These are phyloP conservation scores for Curvularia spicifera DNA, from an alignment of 2,329 filamentous ascomycete species.

Conservation along the genomic window DNA sequence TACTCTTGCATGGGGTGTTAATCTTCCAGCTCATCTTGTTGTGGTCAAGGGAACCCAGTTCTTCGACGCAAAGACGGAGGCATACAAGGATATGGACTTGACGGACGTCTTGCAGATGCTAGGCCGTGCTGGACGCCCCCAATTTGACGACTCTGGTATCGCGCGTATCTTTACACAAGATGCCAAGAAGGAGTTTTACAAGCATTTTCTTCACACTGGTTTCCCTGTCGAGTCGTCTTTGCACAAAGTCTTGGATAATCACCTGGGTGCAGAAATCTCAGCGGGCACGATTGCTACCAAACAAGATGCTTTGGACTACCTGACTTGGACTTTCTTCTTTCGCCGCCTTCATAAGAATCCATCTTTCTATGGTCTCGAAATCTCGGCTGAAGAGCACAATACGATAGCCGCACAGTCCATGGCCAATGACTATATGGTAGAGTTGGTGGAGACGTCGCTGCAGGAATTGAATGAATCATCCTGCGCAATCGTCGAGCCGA, in stretches of 20 bases:
- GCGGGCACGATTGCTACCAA: constrained; percentile 92
- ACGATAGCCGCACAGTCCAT: constrained; percentile 82
- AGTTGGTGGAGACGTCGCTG: constrained; percentile 87
- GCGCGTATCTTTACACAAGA: constrained; percentile 98
- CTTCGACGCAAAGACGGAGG: constrained; percentile 97
- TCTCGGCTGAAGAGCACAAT: constrained; percentile 90
- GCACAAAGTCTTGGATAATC: constrained; percentile 96
- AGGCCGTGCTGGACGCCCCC: constrained; percentile 90
- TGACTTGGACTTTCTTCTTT: constrained; percentile 99
- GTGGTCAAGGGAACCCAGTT: constrained; percentile 98
- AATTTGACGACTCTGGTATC: constrained; percentile 95
- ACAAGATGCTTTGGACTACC: constrained; percentile 94
- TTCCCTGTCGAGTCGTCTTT: constrained; percentile 97
- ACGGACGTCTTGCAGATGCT: constrained; percentile 99
- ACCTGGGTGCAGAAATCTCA: constrained; percentile 92
- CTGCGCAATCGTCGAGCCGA: constrained; percentile 82
- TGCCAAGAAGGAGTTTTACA: constrained; percentile 98
- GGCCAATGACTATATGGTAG: constrained; percentile 94
- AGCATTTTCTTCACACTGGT: constrained; percentile 97
- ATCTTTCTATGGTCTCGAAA: constrained; percentile 95
- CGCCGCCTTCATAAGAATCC: constrained; percentile 96
- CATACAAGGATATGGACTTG: constrained; percentile 98
- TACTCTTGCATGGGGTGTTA: constrained; percentile 97
- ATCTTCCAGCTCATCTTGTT: constrained; percentile 93
- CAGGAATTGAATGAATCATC: constrained; percentile 80